Conservation (phyloP, 176 grass and related monocot genomes). For the Rhynchospora tenuis region DNA sequence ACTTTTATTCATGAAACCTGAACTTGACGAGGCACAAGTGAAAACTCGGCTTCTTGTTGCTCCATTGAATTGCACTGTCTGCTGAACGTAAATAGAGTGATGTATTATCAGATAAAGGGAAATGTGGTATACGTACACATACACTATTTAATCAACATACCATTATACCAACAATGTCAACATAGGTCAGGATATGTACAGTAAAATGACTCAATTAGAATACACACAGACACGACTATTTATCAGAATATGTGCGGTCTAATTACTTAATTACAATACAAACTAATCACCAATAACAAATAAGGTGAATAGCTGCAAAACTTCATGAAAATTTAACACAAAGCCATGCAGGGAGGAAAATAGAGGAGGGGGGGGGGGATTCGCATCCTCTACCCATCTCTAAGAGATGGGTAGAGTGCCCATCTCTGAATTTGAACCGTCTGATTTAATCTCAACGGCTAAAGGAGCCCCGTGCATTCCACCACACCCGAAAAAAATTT, state of each 20-base stretch:
- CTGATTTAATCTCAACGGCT: too few species aligned
- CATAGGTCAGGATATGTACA: background rate
- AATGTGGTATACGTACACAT: background rate
- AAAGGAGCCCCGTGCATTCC: too few species aligned
- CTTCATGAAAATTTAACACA: background rate
- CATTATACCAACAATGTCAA: background rate
- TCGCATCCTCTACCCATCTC: too few species aligned
- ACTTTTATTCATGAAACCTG: slow-evolving; percentile 37
- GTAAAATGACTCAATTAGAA: background rate
- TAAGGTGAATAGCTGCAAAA: background rate
- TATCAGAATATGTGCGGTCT: background rate
- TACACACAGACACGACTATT: background rate
- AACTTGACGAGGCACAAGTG: slow-evolving; percentile 46
- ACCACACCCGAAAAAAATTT: too few species aligned
- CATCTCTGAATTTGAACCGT: too few species aligned
- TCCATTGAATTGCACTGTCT: slow-evolving; percentile 31
- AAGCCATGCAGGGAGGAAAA: background rate
- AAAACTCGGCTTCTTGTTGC: slow-evolving; percentile 40
- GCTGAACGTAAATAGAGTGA: slow-evolving; percentile 31
- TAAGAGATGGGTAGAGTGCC: too few species aligned
- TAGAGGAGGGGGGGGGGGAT: too few species aligned
- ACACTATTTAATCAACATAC: background rate
- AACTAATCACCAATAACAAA: background rate
- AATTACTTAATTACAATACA: background rate
- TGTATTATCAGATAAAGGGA: background rate